These are phyloP conservation scores for Saccharata proteae DNA, from an alignment of 2,329 filamentous ascomycete species.

Conservation along the genomic window DNA sequence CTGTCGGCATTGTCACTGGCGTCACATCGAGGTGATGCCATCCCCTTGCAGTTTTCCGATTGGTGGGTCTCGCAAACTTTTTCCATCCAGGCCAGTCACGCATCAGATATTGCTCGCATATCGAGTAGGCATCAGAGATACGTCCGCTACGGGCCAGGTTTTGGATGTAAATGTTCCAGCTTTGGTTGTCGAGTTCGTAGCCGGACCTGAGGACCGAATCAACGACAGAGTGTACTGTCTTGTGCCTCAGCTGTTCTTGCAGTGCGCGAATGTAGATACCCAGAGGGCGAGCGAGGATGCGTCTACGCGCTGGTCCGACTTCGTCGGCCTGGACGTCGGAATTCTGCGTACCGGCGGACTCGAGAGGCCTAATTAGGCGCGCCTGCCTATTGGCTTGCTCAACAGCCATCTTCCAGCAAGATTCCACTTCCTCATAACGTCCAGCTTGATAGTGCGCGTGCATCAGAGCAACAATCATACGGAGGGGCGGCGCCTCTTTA, in stretches of 20 bases:
- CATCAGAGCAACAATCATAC: constrained; percentile 57
- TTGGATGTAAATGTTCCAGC: constrained; percentile 71
- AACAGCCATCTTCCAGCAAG: constrained; percentile 52
- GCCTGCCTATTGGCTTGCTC: constrained; percentile 22
- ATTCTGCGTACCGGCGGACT: neutral
- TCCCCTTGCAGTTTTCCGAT: constrained; percentile 11
- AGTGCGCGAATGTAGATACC: constrained; percentile 42
- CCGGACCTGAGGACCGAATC: constrained; percentile 49
- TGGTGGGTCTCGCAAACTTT: no score
- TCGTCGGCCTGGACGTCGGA: neutral
- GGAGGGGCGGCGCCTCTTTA: constrained; percentile 32
- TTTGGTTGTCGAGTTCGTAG: constrained; percentile 61
- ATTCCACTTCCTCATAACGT: constrained; percentile 48
- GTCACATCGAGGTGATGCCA: constrained; percentile 20
- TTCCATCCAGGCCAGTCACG: constrained; percentile 65
- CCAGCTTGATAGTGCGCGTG: constrained; percentile 45
- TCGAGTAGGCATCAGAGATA: constrained; percentile 54
- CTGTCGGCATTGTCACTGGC: constrained; percentile 13
- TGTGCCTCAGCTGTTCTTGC: constrained; percentile 36
- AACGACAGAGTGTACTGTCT: constrained; percentile 31
- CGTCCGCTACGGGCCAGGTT: constrained; percentile 49
- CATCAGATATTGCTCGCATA: constrained; percentile 72
- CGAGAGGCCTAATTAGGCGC: constrained; percentile 12
- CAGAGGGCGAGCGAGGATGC: constrained; percentile 37
- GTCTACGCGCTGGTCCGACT: constrained; percentile 27